Percentiles rank a stretch among this genome's conserved stretches.
These are phyloP conservation scores for Pulveroboletus sp. DNA, from an alignment of 768 basidiomycete genomes.

Conservation along the genomic window DNA sequence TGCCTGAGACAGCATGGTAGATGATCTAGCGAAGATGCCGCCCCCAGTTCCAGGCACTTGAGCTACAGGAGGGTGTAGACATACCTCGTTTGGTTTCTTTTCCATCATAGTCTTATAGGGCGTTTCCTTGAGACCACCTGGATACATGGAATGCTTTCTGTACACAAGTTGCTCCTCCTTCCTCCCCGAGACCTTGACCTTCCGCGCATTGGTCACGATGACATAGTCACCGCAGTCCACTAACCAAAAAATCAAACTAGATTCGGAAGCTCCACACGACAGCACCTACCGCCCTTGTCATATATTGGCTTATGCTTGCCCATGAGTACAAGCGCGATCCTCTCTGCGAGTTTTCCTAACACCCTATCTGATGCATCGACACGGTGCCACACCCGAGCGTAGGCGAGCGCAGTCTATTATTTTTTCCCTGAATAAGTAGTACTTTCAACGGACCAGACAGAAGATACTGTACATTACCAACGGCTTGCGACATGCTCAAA, in stretches of 20 bases:
- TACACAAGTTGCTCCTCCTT: constrained; percentile 87
- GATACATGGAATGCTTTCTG: constrained; percentile 86
- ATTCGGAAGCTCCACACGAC: neutral
- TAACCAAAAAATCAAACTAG: constrained; percentile 28
- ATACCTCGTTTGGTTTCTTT: constrained; percentile 83
- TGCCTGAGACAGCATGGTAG: constrained; percentile 91
- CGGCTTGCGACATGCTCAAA: constrained; percentile 68
- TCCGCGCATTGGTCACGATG: constrained; percentile 84
- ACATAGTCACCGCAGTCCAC: constrained; percentile 99
- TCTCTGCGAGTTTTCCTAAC: constrained; percentile 91
- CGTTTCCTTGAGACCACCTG: constrained; percentile 90
- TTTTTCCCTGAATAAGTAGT: neutral
- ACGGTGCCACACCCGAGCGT: constrained; percentile 94
- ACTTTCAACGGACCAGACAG: neutral
- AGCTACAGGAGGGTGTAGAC: constrained; percentile 21
- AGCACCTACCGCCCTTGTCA: constrained; percentile 74
- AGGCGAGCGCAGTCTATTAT: constrained; percentile 87
- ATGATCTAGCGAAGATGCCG: constrained; percentile 62
- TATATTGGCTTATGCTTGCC: constrained; percentile 99
- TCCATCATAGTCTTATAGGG: constrained; percentile 81
- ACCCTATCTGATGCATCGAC: constrained; percentile 86
- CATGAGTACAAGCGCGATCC: constrained; percentile 95
- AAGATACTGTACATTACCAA: constrained; percentile 62
- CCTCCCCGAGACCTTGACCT: constrained; percentile 81
- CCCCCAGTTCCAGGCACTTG: neutral